Conservation (phyloP, 805 yeast genomes). For the Starmerella sirachaensis region DNA sequence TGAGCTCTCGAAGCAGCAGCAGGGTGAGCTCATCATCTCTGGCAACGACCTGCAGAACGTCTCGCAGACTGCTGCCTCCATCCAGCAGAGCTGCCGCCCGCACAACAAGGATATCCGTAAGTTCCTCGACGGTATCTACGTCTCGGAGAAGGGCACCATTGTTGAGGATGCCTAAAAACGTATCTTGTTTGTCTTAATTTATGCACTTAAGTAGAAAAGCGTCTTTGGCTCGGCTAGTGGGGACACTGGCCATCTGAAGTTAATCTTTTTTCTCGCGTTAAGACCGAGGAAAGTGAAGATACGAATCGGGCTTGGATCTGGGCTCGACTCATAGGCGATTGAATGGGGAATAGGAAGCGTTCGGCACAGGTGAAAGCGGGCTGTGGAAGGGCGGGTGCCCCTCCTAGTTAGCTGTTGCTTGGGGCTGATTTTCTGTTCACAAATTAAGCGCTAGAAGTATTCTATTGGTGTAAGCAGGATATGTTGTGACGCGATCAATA, state of each 20-base stretch:
- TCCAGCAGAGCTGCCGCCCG: conserved; percentile 95
- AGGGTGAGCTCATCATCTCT: conserved; percentile 84
- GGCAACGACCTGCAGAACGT: conserved; percentile 98
- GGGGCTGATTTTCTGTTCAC: no score
- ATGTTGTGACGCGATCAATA: no score
- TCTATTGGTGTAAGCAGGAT: no score
- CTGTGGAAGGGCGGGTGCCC: conserved; percentile 7
- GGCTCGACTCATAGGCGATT: no score
- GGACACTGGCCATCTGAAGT: conserved; percentile 18
- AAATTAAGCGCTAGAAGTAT: no score
- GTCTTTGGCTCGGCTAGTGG: conserved; percentile 17
- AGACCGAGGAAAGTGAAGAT: no score
- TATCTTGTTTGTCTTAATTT: conserved; percentile 7
- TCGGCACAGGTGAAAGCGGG: no score
- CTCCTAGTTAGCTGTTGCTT: background rate
- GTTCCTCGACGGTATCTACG: conserved; percentile 99
- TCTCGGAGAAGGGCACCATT: conserved; percentile 86
- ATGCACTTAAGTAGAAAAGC: conserved; percentile 1
- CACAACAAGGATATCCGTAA: conserved; percentile 99
- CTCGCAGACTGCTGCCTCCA: conserved; percentile 96
- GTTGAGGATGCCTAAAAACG: conserved; percentile 42
- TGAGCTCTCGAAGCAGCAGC: conserved; percentile 68
- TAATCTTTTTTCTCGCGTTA: no score
- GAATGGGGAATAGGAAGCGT: no score
- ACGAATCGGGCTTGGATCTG: no score